phyloP scores from a whole-genome alignment of 768 basidiomycete species.

The Gymnopilus dilepis region DNA sequence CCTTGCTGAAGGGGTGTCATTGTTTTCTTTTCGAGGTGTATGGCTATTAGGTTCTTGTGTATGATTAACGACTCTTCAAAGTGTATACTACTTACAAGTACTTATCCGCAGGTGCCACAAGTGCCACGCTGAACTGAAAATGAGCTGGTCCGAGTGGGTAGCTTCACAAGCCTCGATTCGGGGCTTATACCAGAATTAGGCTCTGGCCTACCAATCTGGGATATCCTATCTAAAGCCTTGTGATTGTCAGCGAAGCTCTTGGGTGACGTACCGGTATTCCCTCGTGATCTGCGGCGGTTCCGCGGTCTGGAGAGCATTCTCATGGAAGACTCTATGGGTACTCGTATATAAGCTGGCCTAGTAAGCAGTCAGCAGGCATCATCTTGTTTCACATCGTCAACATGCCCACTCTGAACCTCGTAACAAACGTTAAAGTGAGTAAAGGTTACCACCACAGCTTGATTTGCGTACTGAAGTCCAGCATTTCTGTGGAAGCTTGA shows the following conservation, averaged over 20 bases:
- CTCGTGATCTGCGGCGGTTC: neutral
- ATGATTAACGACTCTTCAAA: too few relatives aligned
- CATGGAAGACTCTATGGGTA: neutral
- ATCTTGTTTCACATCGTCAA: constrained; percentile 6
- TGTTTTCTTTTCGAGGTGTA: neutral
- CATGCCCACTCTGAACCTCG: constrained; percentile 50
- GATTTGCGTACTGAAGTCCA: too few relatives aligned
- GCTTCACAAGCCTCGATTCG: neutral
- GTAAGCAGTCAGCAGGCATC: neutral
- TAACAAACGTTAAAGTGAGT: constrained; percentile 50
- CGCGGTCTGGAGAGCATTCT: neutral
- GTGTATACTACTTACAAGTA: too few relatives aligned
- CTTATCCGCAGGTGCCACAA: too few relatives aligned
- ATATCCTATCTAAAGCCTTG: neutral
- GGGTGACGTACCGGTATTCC: neutral
- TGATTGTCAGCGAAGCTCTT: too few relatives aligned
- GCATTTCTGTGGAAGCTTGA: constrained; percentile 32
- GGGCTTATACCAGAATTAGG: neutral
- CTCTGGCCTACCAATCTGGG: neutral
- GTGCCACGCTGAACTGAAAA: too few relatives aligned
- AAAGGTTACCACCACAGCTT: too few relatives aligned
- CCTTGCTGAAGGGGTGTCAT: neutral
- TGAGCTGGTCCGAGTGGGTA: neutral
- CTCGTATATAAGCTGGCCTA: neutral
- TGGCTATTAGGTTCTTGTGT: too few relatives aligned